phyloP scores from a whole-genome alignment of 1,139 yeast species.

The Hyphopichia burtonii region DNA sequence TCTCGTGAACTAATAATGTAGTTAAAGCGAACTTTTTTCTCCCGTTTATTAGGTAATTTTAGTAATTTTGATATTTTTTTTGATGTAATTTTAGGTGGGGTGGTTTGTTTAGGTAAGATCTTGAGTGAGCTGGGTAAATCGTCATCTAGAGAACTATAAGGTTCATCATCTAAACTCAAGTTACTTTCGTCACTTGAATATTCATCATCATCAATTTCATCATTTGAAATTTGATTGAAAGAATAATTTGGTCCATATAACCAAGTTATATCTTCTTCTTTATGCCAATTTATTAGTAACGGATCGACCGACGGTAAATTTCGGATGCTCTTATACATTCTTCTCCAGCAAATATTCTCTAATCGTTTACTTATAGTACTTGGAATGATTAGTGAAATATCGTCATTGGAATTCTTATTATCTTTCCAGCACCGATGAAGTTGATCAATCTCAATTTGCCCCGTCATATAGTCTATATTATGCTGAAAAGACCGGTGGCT shows the following conservation, averaged over 20 bases:
- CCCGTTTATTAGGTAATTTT: not conserved
- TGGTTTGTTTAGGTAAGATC: too few relatives aligned
- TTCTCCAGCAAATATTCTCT: conserved; percentile 43
- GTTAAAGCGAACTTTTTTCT: conserved; percentile 37
- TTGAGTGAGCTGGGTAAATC: conserved; percentile 1
- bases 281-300: conserved; percentile 42
- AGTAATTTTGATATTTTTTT: not conserved
- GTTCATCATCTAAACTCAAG: not conserved
- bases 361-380: conserved; percentile 29
- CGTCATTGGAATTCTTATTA: conserved; percentile 13
- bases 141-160: not conserved
- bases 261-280: conserved; percentile 46
- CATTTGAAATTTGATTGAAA: too few relatives aligned
- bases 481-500: conserved; percentile 15
- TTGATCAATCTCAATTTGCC: conserved; percentile 15
- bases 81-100: not conserved
- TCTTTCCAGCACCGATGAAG: conserved; percentile 26
- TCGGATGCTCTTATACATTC: conserved; percentile 35
- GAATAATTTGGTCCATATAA: conserved; percentile 45
- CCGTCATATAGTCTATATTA: conserved; percentile 36
- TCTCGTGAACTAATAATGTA: conserved; percentile 44
- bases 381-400: conserved; percentile 24
- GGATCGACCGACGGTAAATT: conserved; percentile 32
- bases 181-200: not conserved
- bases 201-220: too few relatives aligned